Percentiles rank a stretch among this genome's conserved stretches.
These are phyloP conservation scores for Xylaria sp. DNA, from an alignment of 2,329 filamentous ascomycete genomes.

Conservation along the genomic window DNA sequence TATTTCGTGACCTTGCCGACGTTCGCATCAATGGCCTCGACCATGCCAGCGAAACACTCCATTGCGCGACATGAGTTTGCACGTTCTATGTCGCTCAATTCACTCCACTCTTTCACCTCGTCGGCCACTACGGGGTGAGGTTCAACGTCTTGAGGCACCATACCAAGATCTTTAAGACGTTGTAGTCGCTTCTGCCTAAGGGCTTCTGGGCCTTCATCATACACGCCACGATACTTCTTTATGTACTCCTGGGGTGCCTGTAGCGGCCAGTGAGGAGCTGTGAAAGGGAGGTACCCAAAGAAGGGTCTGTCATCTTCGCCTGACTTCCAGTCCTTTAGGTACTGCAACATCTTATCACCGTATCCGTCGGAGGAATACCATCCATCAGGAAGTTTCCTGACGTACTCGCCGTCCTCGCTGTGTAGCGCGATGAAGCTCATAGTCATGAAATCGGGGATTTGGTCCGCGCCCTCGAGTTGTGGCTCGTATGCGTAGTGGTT, in stretches of 20 bases:
- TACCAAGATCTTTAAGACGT: conserved; percentile 65
- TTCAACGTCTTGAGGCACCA: conserved; percentile 62
- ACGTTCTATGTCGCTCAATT: conserved; percentile 57
- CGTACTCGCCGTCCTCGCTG: conserved; percentile 52
- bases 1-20: conserved; percentile 68
- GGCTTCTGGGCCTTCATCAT: conserved; percentile 68
- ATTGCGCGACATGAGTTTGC: conserved; percentile 63
- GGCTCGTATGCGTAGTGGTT: conserved; percentile 66
- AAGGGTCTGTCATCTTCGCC: conserved; percentile 57
- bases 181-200: conserved; percentile 64
- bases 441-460: conserved; percentile 54
- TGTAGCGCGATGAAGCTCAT: conserved; percentile 55
- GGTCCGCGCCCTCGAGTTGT: conserved; percentile 51
- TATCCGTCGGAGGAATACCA: conserved; percentile 66
- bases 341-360: conserved; percentile 62
- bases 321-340: conserved; percentile 59
- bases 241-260: conserved; percentile 66
- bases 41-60: conserved; percentile 73
- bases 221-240: conserved; percentile 67
- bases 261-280: conserved; percentile 71
- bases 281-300: conserved; percentile 70
- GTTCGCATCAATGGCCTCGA: conserved; percentile 69
- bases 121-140: conserved; percentile 62
- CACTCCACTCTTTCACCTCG: conserved; percentile 59
- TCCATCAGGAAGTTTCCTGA: conserved; percentile 58